phyloP scores from a whole-genome alignment of 2,329 filamentous ascomycete species.

The Neurospora sp. region DNA sequence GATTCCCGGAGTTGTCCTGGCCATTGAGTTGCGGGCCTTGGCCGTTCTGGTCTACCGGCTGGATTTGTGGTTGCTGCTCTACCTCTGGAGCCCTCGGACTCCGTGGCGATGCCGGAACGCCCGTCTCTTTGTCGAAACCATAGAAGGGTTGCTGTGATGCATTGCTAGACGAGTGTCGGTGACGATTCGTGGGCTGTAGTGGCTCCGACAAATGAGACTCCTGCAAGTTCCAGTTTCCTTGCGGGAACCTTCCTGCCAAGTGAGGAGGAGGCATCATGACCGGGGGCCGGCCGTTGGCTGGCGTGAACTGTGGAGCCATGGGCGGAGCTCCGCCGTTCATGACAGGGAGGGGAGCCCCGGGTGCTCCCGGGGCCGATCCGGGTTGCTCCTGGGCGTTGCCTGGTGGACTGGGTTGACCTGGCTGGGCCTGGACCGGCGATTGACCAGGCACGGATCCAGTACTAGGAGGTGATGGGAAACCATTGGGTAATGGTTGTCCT shows the following conservation, averaged over 20 bases:
- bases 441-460: background rate
- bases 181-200: slow-evolving; percentile 29
- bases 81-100: slow-evolving; percentile 38
- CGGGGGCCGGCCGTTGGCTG: slow-evolving; percentile 4
- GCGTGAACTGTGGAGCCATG: slow-evolving; percentile 1
- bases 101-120: slow-evolving; percentile 20
- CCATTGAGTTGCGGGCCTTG: background rate
- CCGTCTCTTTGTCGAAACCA: slow-evolving; percentile 45
- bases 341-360: slow-evolving; percentile 6
- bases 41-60: background rate
- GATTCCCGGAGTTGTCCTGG: background rate
- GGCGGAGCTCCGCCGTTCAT: slow-evolving; percentile 7
- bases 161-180: slow-evolving; percentile 24
- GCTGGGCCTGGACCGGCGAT: background rate
- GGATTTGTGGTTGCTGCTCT: background rate
- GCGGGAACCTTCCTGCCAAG: slow-evolving; percentile 26
- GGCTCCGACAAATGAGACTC: slow-evolving; percentile 46
- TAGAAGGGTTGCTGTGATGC: slow-evolving; percentile 24
- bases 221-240: slow-evolving; percentile 42
- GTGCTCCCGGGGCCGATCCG: slow-evolving; percentile 4
- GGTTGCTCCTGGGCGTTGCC: slow-evolving; percentile 3
- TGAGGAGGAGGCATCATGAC: slow-evolving; percentile 12
- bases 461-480: background rate
- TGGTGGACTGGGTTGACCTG: slow-evolving; percentile 4
- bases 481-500: slow-evolving; percentile 2